Base-by-base conservation (phyloP, 1,284 basidiomycete genomes). In the Pascua sp. region DNA sequence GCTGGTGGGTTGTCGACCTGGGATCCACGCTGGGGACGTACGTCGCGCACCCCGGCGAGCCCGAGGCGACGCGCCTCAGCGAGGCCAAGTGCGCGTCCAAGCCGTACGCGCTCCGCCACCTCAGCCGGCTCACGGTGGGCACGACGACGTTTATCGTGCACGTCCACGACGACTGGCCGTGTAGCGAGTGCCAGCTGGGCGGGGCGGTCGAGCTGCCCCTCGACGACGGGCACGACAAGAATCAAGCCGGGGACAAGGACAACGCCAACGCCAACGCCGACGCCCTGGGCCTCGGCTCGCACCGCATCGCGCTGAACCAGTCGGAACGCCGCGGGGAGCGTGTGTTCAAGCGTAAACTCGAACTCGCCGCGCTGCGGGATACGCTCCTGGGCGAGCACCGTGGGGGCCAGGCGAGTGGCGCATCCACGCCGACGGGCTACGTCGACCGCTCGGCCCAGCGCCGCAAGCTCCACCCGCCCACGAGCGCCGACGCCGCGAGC, bases 21-120 rank as follows among this genome's bases (percentile, higher is more conserved):
- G 76, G 76, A 11, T 75, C 73, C 1, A 76, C 75, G 15, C 74
- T 76, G 42, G 76, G 76, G 1, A 77, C 76, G 1, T 73, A 71
- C 59, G 49, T 77, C 39, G 59, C 61, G 7, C 56, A 55, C 18
- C 62, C 59, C 9, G 60, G 57, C 17, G 51, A 56, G 45, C 40
- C 12, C 15, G 57, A 56, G 11, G 49, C 60, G 10, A 54, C 48
- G n/a, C 57, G 60, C 32, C 57, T 62, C 15, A 55, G 71, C 13
- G 64, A 66, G 51, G 39, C 74, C 0, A 73, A 76, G 55, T 55
- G 56, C 24, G 57, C 71, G 1, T 75, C 73, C 0, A 49, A 52
- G 24, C 76, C 76, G 0, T 56, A 59, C 47, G 52, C 53, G 0
- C 50, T 77, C 5, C 12, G 32, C 1, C 75, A 78, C 55, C 60